Evolutionary conservation across 345 rosid species (phyloP), one percentile per base, ranked within the genome.

Genomic region (Aquilaria malaccensis): DNA sequence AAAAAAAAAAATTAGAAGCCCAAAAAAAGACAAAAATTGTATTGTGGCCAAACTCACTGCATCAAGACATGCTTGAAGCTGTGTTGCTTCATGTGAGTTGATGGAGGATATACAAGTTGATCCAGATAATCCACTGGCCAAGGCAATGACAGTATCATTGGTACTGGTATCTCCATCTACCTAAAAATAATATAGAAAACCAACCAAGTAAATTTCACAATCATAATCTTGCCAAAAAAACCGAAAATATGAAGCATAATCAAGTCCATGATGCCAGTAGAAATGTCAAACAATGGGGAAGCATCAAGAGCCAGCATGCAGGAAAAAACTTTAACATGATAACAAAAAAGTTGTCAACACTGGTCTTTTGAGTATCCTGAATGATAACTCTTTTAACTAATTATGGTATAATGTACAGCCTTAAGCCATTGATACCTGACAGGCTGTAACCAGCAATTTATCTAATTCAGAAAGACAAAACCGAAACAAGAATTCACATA

Each of bases 141-240:
- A 78, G 70, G 96, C 95, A 67, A 90, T 78, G 66, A 94, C 86
- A 62, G 93, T 83, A 70, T 94, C 97, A 30, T 94, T 94, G 60
- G 97, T 86, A 71, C 96, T 90, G 29, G 99, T 88, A 79, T 85
- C 97, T 46, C 99, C 97, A 78, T 94, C 97, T 62, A 94, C 97
- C 97, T 94, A 75, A 70, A 30, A 62, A 58, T 29, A 65, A 72
- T 13, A 57, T 30, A 1, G 12, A 45, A 37, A 66, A 55, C 48
- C 61, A 74, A 14, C 15, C 41, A 48, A 67, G 15, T 45, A 33
- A 54, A 46, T 30, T 61, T 30, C 9, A 47, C 13, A 52, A 45
- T 33, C 45, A 41, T 2, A 56, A 22, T 22, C 22, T 22, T 22
- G 22, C 22, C 22, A 22, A 22, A 22, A 22, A 22, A 22, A 22